Evolutionary conservation across 495 filamentous ascomycete genomes (phyloP).

Genomic region (Alectoria sarmentosa): DNA sequence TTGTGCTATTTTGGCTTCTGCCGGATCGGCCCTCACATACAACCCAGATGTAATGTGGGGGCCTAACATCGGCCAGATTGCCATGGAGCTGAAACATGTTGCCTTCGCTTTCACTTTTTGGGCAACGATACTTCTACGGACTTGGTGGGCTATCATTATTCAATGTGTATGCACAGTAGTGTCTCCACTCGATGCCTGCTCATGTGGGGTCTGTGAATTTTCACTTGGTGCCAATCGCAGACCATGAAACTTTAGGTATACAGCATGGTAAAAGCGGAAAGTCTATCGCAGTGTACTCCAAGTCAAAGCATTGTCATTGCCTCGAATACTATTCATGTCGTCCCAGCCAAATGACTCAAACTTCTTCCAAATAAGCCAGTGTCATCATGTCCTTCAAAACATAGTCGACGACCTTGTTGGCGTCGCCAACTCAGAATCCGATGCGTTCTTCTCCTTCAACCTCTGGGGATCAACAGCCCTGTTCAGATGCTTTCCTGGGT

Average conservation of each 20-base stretch:
- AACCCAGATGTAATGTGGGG: background rate
- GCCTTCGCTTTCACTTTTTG: background rate
- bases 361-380: background rate
- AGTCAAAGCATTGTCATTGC: background rate
- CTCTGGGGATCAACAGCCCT: conserved; percentile 8
- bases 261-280: background rate
- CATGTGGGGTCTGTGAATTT: background rate
- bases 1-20: background rate
- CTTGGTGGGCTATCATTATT: too few species aligned
- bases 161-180: too few species aligned
- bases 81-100: background rate
- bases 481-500: conserved; percentile 40
- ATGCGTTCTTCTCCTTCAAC: conserved; percentile 8
- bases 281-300: background rate
- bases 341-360: background rate
- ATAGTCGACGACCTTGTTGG: background rate
- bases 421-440: background rate
- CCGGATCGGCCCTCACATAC: background rate
- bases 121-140: background rate
- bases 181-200: too few species aligned
- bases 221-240: background rate
- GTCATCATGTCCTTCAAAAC: background rate
- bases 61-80: background rate
- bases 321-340: background rate
- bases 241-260: background rate